Conservation (phyloP, 2,329 filamentous ascomycete genomes). For the Aureobasidium sp. region DNA sequence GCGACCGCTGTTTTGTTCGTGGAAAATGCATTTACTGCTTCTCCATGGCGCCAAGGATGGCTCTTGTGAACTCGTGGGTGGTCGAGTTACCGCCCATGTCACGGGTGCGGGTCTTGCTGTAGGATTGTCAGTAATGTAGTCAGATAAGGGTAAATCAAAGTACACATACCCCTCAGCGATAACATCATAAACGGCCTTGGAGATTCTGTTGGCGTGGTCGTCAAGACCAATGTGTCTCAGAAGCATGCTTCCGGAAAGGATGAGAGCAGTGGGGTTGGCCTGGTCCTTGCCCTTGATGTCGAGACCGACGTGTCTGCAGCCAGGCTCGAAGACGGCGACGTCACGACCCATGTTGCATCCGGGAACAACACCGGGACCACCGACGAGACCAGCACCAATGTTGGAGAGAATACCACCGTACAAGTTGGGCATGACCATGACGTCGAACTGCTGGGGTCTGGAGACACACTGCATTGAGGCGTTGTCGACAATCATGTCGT, state of each 20-base stretch:
- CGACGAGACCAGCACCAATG: slow-evolving; percentile 93
- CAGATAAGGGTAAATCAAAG: neutral
- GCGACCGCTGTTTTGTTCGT: neutral
- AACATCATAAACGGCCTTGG: slow-evolving; percentile 71
- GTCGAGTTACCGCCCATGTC: slow-evolving; percentile 91
- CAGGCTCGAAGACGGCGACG: slow-evolving; percentile 96
- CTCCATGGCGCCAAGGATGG: slow-evolving; percentile 94
- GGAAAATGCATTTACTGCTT: slow-evolving; percentile 14
- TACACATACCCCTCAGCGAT: slow-evolving; percentile 79
- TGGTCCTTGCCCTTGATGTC: slow-evolving; percentile 99
- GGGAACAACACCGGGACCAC: slow-evolving; percentile 91
- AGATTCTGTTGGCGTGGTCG: slow-evolving; percentile 97
- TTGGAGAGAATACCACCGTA: slow-evolving; percentile 99
- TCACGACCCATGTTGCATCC: slow-evolving; percentile 99
- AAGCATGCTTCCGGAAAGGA: slow-evolving; percentile 94
- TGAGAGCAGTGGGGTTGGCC: slow-evolving; percentile 93
- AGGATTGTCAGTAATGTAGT: slow-evolving; percentile 23
- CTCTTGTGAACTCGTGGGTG: slow-evolving; percentile 91
- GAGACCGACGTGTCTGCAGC: slow-evolving; percentile 97
- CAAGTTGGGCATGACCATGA: slow-evolving; percentile 99
- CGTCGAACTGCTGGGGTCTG: slow-evolving; percentile 94
- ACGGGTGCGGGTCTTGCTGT: slow-evolving; percentile 75
- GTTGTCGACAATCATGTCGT: slow-evolving; percentile 99
- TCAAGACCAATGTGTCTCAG: slow-evolving; percentile 94
- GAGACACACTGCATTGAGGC: slow-evolving; percentile 99